Base-by-base conservation (phyloP, 2,329 filamentous ascomycete species). In the Penicillium thymicola region DNA sequence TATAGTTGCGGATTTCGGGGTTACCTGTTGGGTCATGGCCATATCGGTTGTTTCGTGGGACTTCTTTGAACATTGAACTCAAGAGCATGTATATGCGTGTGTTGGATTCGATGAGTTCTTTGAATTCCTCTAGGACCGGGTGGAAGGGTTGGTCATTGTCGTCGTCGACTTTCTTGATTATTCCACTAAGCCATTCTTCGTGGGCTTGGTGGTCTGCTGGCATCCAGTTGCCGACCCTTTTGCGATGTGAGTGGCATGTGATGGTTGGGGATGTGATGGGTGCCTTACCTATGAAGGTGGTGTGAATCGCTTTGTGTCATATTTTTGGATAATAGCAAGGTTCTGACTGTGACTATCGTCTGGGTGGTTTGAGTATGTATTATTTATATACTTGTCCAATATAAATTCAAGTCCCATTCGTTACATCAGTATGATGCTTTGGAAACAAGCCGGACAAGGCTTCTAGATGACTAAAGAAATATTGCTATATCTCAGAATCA, bases 31-130 rank as follows among this genome's bases (percentile, higher is more conserved):
- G 85, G 58, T 89, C 86, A 7, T 75, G 77, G 57, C 71, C 68
- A 72, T 90, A 90, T 0, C 82, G 82, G 18, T 79, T 74, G 70
- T 84, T 85, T 32, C 70, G 67, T 0, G 87, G 87, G 21, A 89
- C 77, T 72, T 90, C 84, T 30, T 82, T 77, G 72, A 88, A 90
- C 88, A 90, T 90, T 60, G 81, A 76, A 25, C 76, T 76, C 66
- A 89, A 84, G 69, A 86, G 83, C 79, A 89, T 85, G 75, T 84
- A 86, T 27, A 90, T 75, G 23, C 85, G 80, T 1, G 85, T 75
- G 60, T 85, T 85, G 28, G 71, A 70, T 69, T 90, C 87, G 59
- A 90, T 89, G 25, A 89, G 74, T 1, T 82, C 70, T 66, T 85
- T 79, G 75, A 90, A 89, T 60, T 89, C 87, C 59, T 80, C 65